Evolutionary conservation across 768 basidiomycete species (phyloP), one percentile per base, ranked within the genome.

Genomic region (Fistulinella prunicolor): DNA sequence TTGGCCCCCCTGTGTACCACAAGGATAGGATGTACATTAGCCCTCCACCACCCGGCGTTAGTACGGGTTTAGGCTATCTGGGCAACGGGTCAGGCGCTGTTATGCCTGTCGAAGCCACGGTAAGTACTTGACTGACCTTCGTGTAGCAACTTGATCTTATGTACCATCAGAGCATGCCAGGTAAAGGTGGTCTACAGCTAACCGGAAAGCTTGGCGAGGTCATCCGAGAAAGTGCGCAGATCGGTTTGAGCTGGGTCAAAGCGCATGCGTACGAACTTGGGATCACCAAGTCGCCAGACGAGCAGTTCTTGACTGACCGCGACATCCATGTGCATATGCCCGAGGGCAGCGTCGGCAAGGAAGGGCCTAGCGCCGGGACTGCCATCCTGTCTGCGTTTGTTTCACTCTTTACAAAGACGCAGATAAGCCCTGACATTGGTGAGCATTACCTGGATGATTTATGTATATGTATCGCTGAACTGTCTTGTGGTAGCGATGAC

Each of bases 171-270:
- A 84, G 84, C 42, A 98, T 96, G 93, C 94, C 95, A 21, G 96
- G 96, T 3, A 95, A 95, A 65, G 95, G 95, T 12, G 78, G 77
- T 14, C 74, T 99, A 2, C 93, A 94, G 57, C 72, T 98, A 8
- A 98, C 96, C 0, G 96, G 96, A 32, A 98, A 98, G 70, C 85
- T 99, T 4, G 95, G 95, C 37, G 96, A 99, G 59, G 96, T 98
- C 51, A 97, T 99, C 65, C 80, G 91, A 30, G 96, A 98, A 70
- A 91, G 88, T 53, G 94, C 94, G 1, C 92, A 96, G 65, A 96
- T 99, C 54, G 92, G 87, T 4, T 69, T 98, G 51, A 88, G 87
- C 61, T 98, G 90, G 87, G 87, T 95, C 34, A 94, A 94, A 65
- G 75, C 84, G 9, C 89, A 98, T 62, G 91, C 96, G 12, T 87